phyloP scores from a whole-genome alignment of 192 early-diverging fungal genomes.

The Chytriomyces sp. region DNA sequence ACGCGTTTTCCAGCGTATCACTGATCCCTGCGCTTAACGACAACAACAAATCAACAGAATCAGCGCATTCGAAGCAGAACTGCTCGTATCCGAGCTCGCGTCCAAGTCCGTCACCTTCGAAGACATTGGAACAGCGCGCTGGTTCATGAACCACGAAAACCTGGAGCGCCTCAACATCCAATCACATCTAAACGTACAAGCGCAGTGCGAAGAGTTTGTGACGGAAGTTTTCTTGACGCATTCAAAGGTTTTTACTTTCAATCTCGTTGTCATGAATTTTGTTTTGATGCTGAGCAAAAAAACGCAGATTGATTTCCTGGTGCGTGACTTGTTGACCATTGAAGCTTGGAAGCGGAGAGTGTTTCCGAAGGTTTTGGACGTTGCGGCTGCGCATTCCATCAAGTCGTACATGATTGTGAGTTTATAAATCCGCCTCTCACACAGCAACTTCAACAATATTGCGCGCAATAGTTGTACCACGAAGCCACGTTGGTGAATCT shows the following conservation, averaged over 20 bases:
- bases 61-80: conserved; percentile 32
- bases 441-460: conserved; percentile 15
- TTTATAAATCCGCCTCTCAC: neutral
- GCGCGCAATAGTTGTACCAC: conserved; percentile 49
- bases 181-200: conserved; percentile 51
- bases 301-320: conserved; percentile 41
- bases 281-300: neutral
- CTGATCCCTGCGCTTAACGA: neutral
- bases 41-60: conserved; percentile 24
- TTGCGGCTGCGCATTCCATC: conserved; percentile 36
- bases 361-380: conserved; percentile 41
- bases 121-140: conserved; percentile 34
- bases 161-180: conserved; percentile 59
- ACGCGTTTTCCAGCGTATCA: neutral
- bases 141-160: conserved; percentile 54
- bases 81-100: conserved; percentile 27
- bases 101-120: conserved; percentile 23
- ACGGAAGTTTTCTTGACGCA: conserved; percentile 45
- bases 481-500: conserved; percentile 62
- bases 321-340: conserved; percentile 51
- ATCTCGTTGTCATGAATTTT: neutral
- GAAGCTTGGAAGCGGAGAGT: conserved; percentile 54
- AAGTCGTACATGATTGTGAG: conserved; percentile 54
- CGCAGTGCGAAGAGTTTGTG: conserved; percentile 53
- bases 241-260: conserved; percentile 41